Conservation (phyloP, 2,329 filamentous ascomycete species). For the Pyrenophora seminiperda region DNA sequence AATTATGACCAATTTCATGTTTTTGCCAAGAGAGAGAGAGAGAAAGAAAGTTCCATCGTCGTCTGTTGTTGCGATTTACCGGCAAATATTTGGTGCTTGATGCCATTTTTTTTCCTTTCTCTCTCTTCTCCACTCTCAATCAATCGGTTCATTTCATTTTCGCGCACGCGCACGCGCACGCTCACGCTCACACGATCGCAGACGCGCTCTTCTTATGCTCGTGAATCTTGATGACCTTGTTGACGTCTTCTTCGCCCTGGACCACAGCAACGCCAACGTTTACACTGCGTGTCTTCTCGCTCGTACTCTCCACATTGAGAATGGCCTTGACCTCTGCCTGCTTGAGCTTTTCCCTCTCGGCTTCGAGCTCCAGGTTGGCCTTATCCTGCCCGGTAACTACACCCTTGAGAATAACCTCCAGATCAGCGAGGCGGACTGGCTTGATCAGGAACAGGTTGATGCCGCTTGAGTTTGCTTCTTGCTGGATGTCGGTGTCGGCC, state of each 20-base stretch:
- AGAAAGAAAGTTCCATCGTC: too few relatives aligned
- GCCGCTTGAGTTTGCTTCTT: slow-evolving; percentile 59
- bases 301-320: slow-evolving; percentile 1
- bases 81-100: too few relatives aligned
- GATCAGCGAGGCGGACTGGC: slow-evolving; percentile 54
- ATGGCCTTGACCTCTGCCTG: slow-evolving; percentile 7
- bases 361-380: slow-evolving; percentile 23
- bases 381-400: slow-evolving; percentile 39
- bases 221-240: not conserved
- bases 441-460: slow-evolving; percentile 62
- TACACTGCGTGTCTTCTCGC: slow-evolving; percentile 3
- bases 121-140: too few relatives aligned
- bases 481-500: slow-evolving; percentile 55
- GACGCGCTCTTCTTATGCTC: slow-evolving; percentile 12
- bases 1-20: too few relatives aligned
- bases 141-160: too few relatives aligned
- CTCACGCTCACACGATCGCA: not conserved
- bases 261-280: slow-evolving; percentile 11
- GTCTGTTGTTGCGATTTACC: too few relatives aligned
- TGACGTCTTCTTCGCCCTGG: slow-evolving; percentile 3
- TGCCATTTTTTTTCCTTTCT: too few relatives aligned
- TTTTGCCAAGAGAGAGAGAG: too few relatives aligned
- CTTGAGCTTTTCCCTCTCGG: slow-evolving; percentile 14
- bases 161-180: too few relatives aligned
- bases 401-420: slow-evolving; percentile 49